Conservation (phyloP, 768 basidiomycete genomes). For the Tephrocybe sp. region DNA sequence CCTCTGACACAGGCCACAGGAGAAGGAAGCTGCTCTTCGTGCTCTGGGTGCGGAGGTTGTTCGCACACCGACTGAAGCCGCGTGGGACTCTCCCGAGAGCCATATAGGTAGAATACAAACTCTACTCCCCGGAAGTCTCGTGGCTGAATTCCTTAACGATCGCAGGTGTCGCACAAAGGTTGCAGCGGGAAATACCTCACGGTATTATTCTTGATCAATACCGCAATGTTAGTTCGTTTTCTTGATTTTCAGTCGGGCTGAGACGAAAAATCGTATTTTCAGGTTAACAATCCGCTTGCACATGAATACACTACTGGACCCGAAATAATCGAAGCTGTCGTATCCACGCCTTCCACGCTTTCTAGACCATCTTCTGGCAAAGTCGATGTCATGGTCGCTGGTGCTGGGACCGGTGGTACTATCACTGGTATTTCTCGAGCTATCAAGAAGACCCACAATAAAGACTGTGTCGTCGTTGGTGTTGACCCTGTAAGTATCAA, state of each 20-base stretch:
- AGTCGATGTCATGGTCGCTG: constrained; percentile 79
- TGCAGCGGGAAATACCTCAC: constrained; percentile 75
- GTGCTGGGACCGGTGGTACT: constrained; percentile 95
- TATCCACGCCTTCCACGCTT: constrained; percentile 58
- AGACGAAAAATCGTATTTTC: constrained; percentile 6
- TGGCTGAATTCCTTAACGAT: constrained; percentile 88
- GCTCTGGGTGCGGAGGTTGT: constrained; percentile 93
- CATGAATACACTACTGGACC: constrained; percentile 90
- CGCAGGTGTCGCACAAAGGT: constrained; percentile 77
- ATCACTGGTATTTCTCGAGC: constrained; percentile 83
- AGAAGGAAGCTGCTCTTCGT: constrained; percentile 90
- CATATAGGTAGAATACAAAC: constrained; percentile 76
- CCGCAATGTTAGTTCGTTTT: constrained; percentile 51
- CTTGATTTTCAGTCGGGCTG: not conserved
- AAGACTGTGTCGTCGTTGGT: constrained; percentile 72
- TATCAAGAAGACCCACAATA: constrained; percentile 76
- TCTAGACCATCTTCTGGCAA: constrained; percentile 62
- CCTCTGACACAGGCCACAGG: constrained; percentile 35
- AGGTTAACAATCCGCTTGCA: constrained; percentile 85
- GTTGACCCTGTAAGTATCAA: constrained; percentile 75
- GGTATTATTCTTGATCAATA: constrained; percentile 95
- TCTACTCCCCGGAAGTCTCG: constrained; percentile 42
- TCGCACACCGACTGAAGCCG: constrained; percentile 87
- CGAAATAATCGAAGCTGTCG: constrained; percentile 83
- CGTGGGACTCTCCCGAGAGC: constrained; percentile 86